phyloP scores from a whole-genome alignment of 2,329 filamentous ascomycete genomes.

The Aspergillus aculeatinus region DNA sequence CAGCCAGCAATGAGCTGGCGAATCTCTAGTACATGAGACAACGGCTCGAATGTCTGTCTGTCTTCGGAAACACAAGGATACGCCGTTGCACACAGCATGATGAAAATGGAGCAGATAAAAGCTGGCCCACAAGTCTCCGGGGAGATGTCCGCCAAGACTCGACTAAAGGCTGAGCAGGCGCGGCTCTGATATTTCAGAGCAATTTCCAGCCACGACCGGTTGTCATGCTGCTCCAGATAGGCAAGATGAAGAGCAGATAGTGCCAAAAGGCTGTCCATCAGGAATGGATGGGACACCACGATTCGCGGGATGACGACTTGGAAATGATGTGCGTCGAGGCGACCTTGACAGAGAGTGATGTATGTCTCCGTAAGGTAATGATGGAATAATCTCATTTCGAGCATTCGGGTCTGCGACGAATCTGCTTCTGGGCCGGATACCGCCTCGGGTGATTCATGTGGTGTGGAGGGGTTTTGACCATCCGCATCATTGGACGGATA shows the following conservation, averaged over 20 bases:
- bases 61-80: slow-evolving; percentile 31
- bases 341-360: slow-evolving; percentile 31
- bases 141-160: slow-evolving; percentile 38
- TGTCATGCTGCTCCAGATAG: slow-evolving; percentile 35
- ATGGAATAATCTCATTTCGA: slow-evolving; percentile 41
- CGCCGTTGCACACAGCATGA: slow-evolving; percentile 38
- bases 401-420: slow-evolving; percentile 25
- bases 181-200: slow-evolving; percentile 40
- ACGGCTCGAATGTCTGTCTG: slow-evolving; percentile 24
- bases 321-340: slow-evolving; percentile 33
- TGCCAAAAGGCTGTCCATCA: slow-evolving; percentile 47
- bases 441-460: slow-evolving; percentile 20
- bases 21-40: slow-evolving; percentile 29
- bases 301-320: slow-evolving; percentile 37
- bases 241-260: slow-evolving; percentile 47
- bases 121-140: slow-evolving; percentile 44
- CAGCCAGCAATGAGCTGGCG: slow-evolving; percentile 32
- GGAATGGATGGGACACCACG: slow-evolving; percentile 44
- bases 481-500: slow-evolving; percentile 32
- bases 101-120: slow-evolving; percentile 42
- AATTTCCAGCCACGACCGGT: slow-evolving; percentile 34
- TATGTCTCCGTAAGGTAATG: slow-evolving; percentile 41
- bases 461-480: slow-evolving; percentile 23
- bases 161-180: slow-evolving; percentile 34
- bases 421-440: slow-evolving; percentile 8